Base-by-base conservation (phyloP, 2,329 filamentous ascomycete genomes). In the Orbilia ellipsospora region DNA sequence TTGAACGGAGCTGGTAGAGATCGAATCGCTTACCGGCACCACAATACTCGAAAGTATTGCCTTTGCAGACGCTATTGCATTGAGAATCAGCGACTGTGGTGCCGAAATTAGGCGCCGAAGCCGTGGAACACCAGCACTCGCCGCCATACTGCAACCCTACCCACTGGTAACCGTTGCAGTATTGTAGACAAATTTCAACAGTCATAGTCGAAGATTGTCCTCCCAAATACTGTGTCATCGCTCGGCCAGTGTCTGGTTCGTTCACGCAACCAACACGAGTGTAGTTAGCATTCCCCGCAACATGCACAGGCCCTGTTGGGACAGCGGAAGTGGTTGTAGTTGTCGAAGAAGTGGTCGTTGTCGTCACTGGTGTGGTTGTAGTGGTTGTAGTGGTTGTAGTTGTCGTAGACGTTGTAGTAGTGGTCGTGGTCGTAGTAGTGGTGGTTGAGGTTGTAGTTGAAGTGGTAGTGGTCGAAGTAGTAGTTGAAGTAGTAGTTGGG, bases 231-330 rank as follows among this genome's bases (percentile, higher is more conserved):
- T 76, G 73, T 13, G 50, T 26, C 70, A 74, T 68, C 15, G 72
- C 63, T 36, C 72, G 72, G 7, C 64, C 72, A 12, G 42, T 69
- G 18, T 45, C 52, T 10, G 72, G 72, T 26, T 75, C 72, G 23
- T 44, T 42, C 7, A 64, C 57, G 51, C 72, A 75, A 5, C 72
- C 72, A 61, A 80, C 78, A 65, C 80, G 80, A 16, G 79, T 80
- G 60, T 80, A 82, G 65, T 80, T 80, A 31, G 50, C 67, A 51
- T 81, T 81, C 40, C 79, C 80, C 20, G 72, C 64, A 18, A 59
- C 55, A n/a, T 75, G 79, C 16, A 79, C 65, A 1, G 79, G 77
- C 15, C 78, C 75, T 16, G 74, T 80, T 54, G 80, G 76, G 12
- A 74, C n/a, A n/a, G n/a, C 75, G 23, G 76, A 61, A 15, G 61